Evolutionary conservation across 1,139 yeast genomes (phyloP).

Genomic region (Pichia sp.): DNA sequence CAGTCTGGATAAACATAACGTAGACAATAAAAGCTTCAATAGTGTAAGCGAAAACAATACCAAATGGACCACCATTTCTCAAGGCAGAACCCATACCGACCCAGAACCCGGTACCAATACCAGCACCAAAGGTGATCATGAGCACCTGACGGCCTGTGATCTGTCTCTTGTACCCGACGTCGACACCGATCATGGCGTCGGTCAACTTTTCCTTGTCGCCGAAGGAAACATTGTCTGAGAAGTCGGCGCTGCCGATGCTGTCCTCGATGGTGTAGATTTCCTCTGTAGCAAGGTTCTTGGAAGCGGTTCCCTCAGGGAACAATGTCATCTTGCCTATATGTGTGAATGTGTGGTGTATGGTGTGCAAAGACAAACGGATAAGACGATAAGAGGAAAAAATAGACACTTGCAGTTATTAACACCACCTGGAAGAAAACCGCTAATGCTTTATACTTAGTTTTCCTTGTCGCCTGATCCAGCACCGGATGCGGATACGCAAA

Average conservation of each 20-base stretch:
- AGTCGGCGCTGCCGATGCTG: neutral
- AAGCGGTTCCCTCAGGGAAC: neutral
- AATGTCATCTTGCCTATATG: neutral
- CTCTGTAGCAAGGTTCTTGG: conserved; percentile 3
- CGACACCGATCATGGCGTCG: conserved; percentile 13
- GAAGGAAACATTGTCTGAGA: neutral
- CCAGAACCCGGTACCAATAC: conserved; percentile 67
- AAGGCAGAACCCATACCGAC: conserved; percentile 53
- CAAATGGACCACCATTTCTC: conserved; percentile 56
- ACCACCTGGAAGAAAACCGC: too few species aligned
- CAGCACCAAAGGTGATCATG: conserved; percentile 64
- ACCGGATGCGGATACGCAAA: too few species aligned
- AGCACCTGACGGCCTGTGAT: conserved; percentile 46
- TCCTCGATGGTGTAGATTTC: neutral
- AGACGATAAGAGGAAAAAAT: too few species aligned
- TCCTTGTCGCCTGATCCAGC: neutral
- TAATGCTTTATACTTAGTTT: neutral
- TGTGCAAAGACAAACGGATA: too few species aligned
- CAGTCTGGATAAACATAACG: conserved; percentile 59
- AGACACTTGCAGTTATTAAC: too few species aligned
- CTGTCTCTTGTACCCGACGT: conserved; percentile 25
- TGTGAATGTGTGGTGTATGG: too few species aligned
- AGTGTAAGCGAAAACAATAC: conserved; percentile 53
- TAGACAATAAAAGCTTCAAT: conserved; percentile 59
- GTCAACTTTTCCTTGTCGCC: conserved; percentile 8